Base-by-base conservation (phyloP, 257 asterid species). In the Solanum gracilifrons region DNA sequence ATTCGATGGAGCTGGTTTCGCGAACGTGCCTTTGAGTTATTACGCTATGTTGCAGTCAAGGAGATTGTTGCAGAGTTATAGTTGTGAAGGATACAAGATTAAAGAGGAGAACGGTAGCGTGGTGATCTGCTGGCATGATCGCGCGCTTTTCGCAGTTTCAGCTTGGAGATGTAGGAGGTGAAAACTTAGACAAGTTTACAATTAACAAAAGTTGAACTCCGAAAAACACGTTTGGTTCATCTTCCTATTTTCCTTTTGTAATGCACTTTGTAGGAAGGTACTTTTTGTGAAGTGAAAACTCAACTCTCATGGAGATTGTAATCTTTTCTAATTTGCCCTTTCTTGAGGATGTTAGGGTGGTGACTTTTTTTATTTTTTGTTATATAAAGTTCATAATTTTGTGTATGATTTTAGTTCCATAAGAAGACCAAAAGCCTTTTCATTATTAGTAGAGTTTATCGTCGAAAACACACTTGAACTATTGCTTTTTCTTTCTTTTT, bases 41-140 rank as follows among this genome's bases (percentile, higher is more conserved):
- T 97, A 95, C 55, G 94, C 98, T 1, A 91, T 95, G 98, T 66
- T 95, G 92, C 99, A 97, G 71, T 98, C 97, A 0, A 95, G 92
- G 92, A 92, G 98, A 84, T 87, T 95, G 86, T 84, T 97, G 86
- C 98, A 95, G 91, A 90, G 93, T 18, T 91, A 88, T 43, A 91
- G 93, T 75, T 94, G 96, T 76, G 99, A 95, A 27, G 99, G 99
- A n/a, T 97, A 95, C 89, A 97, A 94, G 94, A 93, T 97, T 15
- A 95, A 89, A 88, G 98, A 95, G 83, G 98, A 95, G 88, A 94
- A 90, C 18, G 98, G 98, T 4, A 88, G 96, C n/a, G 95, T 94
- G 48, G 98, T 95, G 82, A 95, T 97, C 75, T 96, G 98, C 89
- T 97, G 99, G 99, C 98, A 97, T 76, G 99, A 97, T 93, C 93